Evolutionary conservation across 2,329 filamentous ascomycete genomes (phyloP), one percentile per base, ranked within the genome.

Genomic region (Rosellinia necatrix): DNA sequence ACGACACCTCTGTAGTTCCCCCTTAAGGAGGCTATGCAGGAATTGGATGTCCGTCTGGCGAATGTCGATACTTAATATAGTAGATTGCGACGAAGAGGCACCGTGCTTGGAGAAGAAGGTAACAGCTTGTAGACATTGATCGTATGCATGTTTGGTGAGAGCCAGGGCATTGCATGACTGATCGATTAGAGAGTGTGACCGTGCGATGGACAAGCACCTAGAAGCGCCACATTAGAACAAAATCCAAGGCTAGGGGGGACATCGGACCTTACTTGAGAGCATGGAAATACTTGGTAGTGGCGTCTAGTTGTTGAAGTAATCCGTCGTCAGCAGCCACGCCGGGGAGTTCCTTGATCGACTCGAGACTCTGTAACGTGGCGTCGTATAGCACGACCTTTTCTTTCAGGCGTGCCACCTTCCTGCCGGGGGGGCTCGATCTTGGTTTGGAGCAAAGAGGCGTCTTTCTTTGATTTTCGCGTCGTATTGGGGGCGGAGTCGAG

Each of bases 351-450:
- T 89, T 91, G 71, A 97, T 86, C 4, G 92, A 91, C 63, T 97
- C 90, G 57, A 99, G 79, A 72, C 91, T 97, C 74, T 97, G 91
- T 21, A 97, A 75, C 7, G 89, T 96, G 21, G 91, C 91, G 70
- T 97, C 92, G 70, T 97, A 97, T 2, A 99, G 79, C 2, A 93
- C 92, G 12, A 90, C 86, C 66, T 91, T 88, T 71, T 97, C 93
- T 68, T 91, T 89, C 48, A 97, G 78, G 66, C 89, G 87, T 10
- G 88, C 87, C 48, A 96, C 78, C 70, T 90, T 91, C 60, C 87
- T 87, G 17, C 90, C 88, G 13, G 84, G 84, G n/a, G 0, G 89
- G 83, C 63, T 92, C 86, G 32, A 64, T 62, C 56, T 68, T 70
- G 9, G 67, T 65, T 55, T 74, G 70, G 21, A 68, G 70, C 49